These are phyloP conservation scores for Sechiopsis laciniata DNA, from an alignment of 306 rosid genomes.

Conservation along the genomic window DNA sequence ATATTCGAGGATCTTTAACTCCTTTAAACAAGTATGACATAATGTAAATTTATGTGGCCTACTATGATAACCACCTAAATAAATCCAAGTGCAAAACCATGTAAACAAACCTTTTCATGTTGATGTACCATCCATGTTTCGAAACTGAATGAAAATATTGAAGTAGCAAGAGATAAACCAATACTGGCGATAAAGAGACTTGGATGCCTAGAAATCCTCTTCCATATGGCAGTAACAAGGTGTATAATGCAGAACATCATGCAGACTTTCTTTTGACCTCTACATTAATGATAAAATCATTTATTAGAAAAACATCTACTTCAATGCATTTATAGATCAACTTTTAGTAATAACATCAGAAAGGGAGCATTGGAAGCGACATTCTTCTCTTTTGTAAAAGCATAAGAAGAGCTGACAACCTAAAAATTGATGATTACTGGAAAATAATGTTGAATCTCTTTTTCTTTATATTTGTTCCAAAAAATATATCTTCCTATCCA, in stretches of 20 bases:
- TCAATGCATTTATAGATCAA: not conserved
- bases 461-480: constrained; percentile 1
- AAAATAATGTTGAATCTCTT: not conserved
- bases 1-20: not conserved
- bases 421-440: not conserved
- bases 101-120: constrained; percentile 60
- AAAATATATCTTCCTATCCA: not conserved
- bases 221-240: constrained; percentile 60
- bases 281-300: constrained; percentile 28
- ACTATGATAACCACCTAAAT: not conserved
- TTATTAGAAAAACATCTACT: not conserved
- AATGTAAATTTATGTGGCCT: not conserved
- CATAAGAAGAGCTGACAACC: not conserved
- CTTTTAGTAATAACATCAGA: not conserved
- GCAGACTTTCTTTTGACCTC: constrained; percentile 78
- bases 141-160: constrained; percentile 67
- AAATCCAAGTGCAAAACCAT: constrained; percentile 11
- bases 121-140: constrained; percentile 86
- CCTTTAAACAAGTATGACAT: constrained; percentile 6
- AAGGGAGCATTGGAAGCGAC: not conserved
- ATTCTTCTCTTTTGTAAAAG: not conserved
- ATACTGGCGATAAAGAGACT: constrained; percentile 52
- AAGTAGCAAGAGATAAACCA: constrained; percentile 59
- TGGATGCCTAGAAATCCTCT: constrained; percentile 53
- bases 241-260: constrained; percentile 66